Evolutionary conservation across 1,284 basidiomycete genomes (phyloP), one percentile per base, ranked within the genome.

Genomic region (Boletus sp.): DNA sequence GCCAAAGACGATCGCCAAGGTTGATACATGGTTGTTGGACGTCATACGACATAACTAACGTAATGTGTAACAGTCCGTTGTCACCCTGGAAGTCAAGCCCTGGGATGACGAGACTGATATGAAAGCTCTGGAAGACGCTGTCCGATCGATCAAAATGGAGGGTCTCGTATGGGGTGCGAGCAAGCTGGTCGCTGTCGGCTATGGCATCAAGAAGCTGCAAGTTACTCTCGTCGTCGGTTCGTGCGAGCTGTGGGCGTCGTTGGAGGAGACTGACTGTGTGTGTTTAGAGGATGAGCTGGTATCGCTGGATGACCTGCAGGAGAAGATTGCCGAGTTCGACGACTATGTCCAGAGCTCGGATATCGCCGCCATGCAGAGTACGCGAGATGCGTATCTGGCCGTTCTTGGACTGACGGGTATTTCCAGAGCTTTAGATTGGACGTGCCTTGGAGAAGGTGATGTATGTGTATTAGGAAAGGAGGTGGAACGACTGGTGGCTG

Each of bases 91-190:
- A 60, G 93, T 99, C 57, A 99, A 98, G 76, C 95, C 94, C 41
- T 95, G 94, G 95, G 95, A 99, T 69, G 94, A 98, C 70, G 94
- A 97, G 78, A 99, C 95, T 52, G 91, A 98, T 75, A 94, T 99
- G 92, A 78, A 68, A 45, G 87, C 74, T 48, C 78, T 99, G 59
- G 95, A 99, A 73, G 71, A 77, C 35, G 63, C 75, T 36, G 94
- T 99, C 49, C 87, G 95, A 56, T 84, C 87, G 25, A 86, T 99
- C 64, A 82, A 93, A 71, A 76, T 82, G 77, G 88, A 91, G 50
- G 95, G 96, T 67, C 86, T 99, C 55, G 81, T 97, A 46, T 99
- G 96, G 95, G 93, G 93, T 69, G 78, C 80, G 45, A 87, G 84
- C 75, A 94, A 91, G 74, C 77, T 95, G 48, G 94, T 98, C 52